Evolutionary conservation across 2,329 filamentous ascomycete species (phyloP).

Genomic region (Claviceps lovelessii): DNA sequence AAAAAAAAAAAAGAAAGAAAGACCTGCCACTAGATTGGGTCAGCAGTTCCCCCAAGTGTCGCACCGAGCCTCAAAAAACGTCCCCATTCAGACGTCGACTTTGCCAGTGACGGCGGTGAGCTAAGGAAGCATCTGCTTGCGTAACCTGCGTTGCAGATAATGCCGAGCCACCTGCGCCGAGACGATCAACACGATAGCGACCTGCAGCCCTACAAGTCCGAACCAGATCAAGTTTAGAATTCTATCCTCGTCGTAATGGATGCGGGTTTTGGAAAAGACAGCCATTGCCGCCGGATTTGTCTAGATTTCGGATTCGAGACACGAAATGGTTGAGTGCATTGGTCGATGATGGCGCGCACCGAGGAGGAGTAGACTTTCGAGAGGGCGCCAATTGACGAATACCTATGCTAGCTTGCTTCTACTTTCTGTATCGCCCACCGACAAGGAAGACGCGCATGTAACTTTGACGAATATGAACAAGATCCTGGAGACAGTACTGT

Average conservation of each 20-base stretch:
- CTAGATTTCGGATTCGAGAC: background rate
- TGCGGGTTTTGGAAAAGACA: constrained; percentile 15
- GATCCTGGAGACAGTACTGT: background rate
- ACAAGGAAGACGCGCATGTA: background rate
- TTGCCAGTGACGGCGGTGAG: background rate
- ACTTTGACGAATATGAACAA: background rate
- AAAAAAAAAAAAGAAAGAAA: too few relatives aligned
- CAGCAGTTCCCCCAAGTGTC: too few relatives aligned
- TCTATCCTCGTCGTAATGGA: constrained; percentile 17
- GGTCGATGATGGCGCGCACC: background rate
- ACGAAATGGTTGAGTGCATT: background rate
- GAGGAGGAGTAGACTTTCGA: background rate
- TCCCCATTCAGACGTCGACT: too few relatives aligned
- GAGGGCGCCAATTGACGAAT: background rate
- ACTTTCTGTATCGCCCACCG: background rate
- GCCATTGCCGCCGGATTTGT: constrained; percentile 5
- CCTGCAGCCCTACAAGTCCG: constrained; percentile 30
- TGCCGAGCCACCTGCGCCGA: constrained; percentile 13
- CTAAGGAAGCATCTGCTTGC: constrained; percentile 5
- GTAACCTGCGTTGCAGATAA: constrained; percentile 4
- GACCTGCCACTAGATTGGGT: too few relatives aligned
- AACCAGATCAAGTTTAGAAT: constrained; percentile 34
- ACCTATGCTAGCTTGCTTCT: background rate
- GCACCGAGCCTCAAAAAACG: too few relatives aligned
- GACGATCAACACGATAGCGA: constrained; percentile 29